A percentile compares a stretch with the other conserved stretches of the same genome.
Conservation (phyloP, 1,284 basidiomycete genomes). For the Leccinum variabile region DNA sequence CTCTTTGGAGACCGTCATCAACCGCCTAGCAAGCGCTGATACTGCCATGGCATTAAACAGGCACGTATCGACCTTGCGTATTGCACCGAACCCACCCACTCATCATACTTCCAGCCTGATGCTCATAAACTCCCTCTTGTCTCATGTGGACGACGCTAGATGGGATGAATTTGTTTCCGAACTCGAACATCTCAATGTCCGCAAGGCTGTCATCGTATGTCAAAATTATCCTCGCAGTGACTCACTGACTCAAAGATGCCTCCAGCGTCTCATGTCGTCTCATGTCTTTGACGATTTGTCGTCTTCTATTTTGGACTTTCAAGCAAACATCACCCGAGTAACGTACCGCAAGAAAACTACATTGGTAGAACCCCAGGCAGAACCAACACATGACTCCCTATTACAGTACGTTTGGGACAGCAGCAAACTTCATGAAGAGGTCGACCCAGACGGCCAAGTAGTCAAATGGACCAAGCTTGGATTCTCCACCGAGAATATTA, state of each 20-base stretch:
- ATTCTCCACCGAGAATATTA: conserved; percentile 77
- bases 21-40: conserved; percentile 77
- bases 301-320: conserved; percentile 88
- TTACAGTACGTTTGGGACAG: conserved; percentile 74
- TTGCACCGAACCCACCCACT: conserved; percentile 11
- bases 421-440: conserved; percentile 56
- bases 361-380: conserved; percentile 67
- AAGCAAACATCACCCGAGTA: conserved; percentile 83
- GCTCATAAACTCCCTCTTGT: conserved; percentile 84
- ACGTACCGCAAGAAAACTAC: conserved; percentile 81
- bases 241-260: conserved; percentile 13
- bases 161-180: conserved; percentile 81
- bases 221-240: neutral
- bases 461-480: conserved; percentile 81
- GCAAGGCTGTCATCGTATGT: conserved; percentile 82
- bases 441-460: conserved; percentile 46
- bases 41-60: conserved; percentile 84
- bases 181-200: conserved; percentile 77
- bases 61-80: conserved; percentile 40
- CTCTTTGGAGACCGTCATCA: conserved; percentile 76
- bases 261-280: conserved; percentile 82
- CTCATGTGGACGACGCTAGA: conserved; percentile 71
- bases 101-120: conserved; percentile 61
- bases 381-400: conserved; percentile 60
- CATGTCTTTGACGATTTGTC: conserved; percentile 85